Evolutionary conservation across 306 rosid species (phyloP), one percentile per base, ranked within the genome.

Genomic region (Pyrus pyrifolia): DNA sequence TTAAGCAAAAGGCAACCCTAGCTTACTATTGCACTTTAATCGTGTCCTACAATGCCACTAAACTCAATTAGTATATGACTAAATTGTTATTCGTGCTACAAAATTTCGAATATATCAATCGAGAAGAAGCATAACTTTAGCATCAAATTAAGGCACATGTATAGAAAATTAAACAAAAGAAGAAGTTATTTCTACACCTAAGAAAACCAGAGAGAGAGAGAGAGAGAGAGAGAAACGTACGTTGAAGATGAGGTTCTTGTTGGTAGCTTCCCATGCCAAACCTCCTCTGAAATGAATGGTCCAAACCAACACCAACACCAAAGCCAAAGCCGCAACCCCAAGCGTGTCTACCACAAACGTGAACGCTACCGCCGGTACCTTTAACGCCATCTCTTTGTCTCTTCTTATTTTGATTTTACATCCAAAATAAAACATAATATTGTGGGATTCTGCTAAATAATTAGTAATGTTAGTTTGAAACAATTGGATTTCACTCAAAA

Each of bases 191-290:
- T 49, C 55, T 15, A 49, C 21, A 49, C 8, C 55, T 49, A 49
- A 15, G 55, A 49, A 15, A 49, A 49, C 55, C 21, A 30, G 33
- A 30, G 33, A 30, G 31, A 30, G 21, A 49, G 55, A 23, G 23
- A 23, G 12, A 69, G 3, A 40, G 27, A 33, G 58, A 64, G 62
- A 45, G 61, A 55, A 42, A 19, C 81, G 53, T 87, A 95, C 97
- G 68, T 92, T 92, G 91, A 95, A 95, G 89, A 95, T 93, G 77
- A 85, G 96, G 80, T 66, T 75, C 78, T 92, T 95, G 83, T 92
- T 80, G 12, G 73, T 0, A 52, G 96, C 76, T 2, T 82, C 80
- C 97, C 97, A 95, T 15, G 97, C 96, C 3, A 90, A 82, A 55
- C 99, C 99, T 29, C 99, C 99, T 25, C 91, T 78, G 82, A 90